Evolutionary conservation across 768 basidiomycete genomes (phyloP).

Genomic region (Gelatoporia subvermispora): DNA sequence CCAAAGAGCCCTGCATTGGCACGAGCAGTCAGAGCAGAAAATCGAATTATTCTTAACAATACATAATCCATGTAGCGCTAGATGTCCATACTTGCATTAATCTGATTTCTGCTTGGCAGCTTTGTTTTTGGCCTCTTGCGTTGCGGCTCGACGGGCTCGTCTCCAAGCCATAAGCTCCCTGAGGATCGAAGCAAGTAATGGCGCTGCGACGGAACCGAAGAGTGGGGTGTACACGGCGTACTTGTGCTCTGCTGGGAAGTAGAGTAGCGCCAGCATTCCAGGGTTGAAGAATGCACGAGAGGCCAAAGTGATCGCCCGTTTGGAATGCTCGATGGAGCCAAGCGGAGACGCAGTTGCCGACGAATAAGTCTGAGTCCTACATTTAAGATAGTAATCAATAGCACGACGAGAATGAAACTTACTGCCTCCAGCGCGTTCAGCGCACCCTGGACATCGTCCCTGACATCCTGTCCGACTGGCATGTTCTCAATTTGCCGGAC

Average conservation of each 20-base stretch:
- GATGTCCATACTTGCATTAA: background rate
- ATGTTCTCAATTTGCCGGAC: slow-evolving; percentile 87
- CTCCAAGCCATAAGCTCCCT: slow-evolving; percentile 69
- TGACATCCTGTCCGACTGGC: slow-evolving; percentile 81
- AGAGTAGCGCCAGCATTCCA: slow-evolving; percentile 90
- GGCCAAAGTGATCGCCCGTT: slow-evolving; percentile 57
- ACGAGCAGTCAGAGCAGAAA: too few relatives aligned
- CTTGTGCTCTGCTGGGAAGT: slow-evolving; percentile 97
- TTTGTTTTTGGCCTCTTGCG: background rate
- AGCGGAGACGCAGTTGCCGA: slow-evolving; percentile 34
- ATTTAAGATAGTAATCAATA: background rate
- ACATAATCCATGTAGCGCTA: too few relatives aligned
- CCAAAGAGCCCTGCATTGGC: too few relatives aligned
- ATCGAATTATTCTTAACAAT: too few relatives aligned
- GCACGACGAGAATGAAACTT: slow-evolving; percentile 12
- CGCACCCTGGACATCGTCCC: slow-evolving; percentile 63
- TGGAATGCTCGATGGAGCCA: slow-evolving; percentile 53
- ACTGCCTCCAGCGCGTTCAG: slow-evolving; percentile 74
- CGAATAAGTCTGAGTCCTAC: slow-evolving; percentile 19
- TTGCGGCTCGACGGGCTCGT: slow-evolving; percentile 18
- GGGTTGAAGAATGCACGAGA: slow-evolving; percentile 95
- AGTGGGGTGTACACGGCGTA: slow-evolving; percentile 95
- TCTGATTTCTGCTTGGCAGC: background rate
- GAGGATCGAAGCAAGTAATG: slow-evolving; percentile 68
- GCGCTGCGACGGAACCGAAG: slow-evolving; percentile 87